phyloP scores from a whole-genome alignment of 2,329 filamentous ascomycete species.

The Paracamarosporium sp. region DNA sequence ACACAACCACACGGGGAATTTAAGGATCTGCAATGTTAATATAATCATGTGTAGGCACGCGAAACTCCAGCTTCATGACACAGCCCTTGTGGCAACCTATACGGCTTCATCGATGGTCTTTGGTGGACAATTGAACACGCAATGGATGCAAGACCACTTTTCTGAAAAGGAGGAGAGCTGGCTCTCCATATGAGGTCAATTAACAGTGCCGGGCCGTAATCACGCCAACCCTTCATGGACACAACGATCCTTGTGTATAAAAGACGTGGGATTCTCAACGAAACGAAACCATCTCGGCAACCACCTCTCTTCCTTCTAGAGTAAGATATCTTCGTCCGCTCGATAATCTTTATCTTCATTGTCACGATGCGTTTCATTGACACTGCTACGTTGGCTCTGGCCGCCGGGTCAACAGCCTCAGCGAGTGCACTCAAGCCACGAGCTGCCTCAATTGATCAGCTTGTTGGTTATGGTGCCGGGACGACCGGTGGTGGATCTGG shows the following conservation, averaged over 20 bases:
- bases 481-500: slow-evolving; percentile 65
- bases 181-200: neutral
- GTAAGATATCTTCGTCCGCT: neutral
- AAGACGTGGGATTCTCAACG: neutral
- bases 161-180: neutral
- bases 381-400: slow-evolving; percentile 29
- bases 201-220: neutral
- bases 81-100: neutral
- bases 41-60: neutral
- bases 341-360: neutral
- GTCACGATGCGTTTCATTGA: slow-evolving; percentile 37
- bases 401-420: slow-evolving; percentile 32
- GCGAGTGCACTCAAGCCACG: slow-evolving; percentile 31
- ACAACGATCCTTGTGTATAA: neutral
- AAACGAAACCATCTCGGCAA: neutral
- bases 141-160: neutral
- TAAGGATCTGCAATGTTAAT: neutral
- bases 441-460: slow-evolving; percentile 36
- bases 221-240: neutral
- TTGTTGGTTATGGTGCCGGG: slow-evolving; percentile 57
- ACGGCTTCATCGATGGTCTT: neutral
- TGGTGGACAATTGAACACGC: slow-evolving; percentile 6
- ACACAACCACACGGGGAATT: slow-evolving; percentile 1
- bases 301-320: neutral
- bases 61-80: neutral